Percentiles rank a stretch among this genome's conserved stretches.
phyloP scores from a whole-genome alignment of 805 yeast species.

The Lipomyces mesembrius region DNA sequence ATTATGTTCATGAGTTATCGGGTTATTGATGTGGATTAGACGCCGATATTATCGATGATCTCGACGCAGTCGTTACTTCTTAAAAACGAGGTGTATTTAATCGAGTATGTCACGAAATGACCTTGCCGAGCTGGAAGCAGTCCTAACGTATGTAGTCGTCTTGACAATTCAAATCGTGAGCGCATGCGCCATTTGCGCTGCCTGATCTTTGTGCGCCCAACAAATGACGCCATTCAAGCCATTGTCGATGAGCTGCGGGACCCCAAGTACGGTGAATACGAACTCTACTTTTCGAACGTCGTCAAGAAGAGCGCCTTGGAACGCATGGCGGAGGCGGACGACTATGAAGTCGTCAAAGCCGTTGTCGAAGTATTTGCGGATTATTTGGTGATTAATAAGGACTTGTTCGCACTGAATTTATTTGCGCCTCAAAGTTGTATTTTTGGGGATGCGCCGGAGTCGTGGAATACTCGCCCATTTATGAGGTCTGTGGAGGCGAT shows the following conservation, averaged over 20 bases:
- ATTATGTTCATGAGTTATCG: neutral
- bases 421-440: slow-evolving; percentile 43
- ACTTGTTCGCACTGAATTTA: slow-evolving; percentile 60
- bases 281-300: slow-evolving; percentile 74
- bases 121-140: neutral
- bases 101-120: slow-evolving; percentile 55
- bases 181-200: slow-evolving; percentile 81
- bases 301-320: slow-evolving; percentile 80
- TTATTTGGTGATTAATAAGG: slow-evolving; percentile 71
- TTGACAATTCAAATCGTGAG: slow-evolving; percentile 65
- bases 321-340: slow-evolving; percentile 87
- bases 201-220: slow-evolving; percentile 77
- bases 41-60: slow-evolving; percentile 82
- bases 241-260: slow-evolving; percentile 68
- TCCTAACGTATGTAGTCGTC: slow-evolving; percentile 43
- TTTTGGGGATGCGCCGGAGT: slow-evolving; percentile 48
- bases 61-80: slow-evolving; percentile 85
- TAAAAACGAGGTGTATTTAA: slow-evolving; percentile 80
- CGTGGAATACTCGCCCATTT: slow-evolving; percentile 56
- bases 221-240: slow-evolving; percentile 61
- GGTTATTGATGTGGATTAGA: slow-evolving; percentile 41
- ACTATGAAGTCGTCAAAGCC: slow-evolving; percentile 72
- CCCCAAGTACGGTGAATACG: slow-evolving; percentile 82
- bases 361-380: slow-evolving; percentile 88
- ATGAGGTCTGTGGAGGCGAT: slow-evolving; percentile 53